Evolutionary conservation across 371 early-diverging fungal species (phyloP), one percentile per base, ranked within the genome.

Genomic region (Mucor velutinosus): DNA sequence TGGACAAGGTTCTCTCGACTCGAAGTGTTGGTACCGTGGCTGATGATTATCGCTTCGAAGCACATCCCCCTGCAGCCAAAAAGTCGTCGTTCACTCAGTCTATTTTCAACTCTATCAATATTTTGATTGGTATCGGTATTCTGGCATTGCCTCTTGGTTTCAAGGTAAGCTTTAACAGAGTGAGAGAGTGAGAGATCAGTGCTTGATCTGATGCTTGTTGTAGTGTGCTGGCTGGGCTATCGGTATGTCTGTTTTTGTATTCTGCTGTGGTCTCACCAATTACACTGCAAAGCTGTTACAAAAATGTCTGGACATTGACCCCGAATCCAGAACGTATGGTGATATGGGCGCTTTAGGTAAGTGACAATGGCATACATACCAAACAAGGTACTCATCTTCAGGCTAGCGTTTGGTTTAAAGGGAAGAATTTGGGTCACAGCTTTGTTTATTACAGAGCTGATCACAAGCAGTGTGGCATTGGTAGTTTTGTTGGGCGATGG

Each of bases 241-340:
- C 17, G 92, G 93, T 6, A 21, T 88, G 7, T 51, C 67, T 12
- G 71, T 91, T 29, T 80, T 93, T 67, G 41, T 75, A 0, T 75
- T 87, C 30, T 91, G 87, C 65, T 80, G 82, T 21, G 66, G 82
- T 4, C 63, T 88, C 41, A 87, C 89, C 29, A 83, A 82, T 49
- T 85, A 88, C 60, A 91, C 92, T 0, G 93, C 90, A 39, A 89
- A 85, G 67, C 33, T 91, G 14, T 69, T 93, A 7, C 83, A 75
- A 10, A 80, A 84, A 69, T 90, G 90, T 71, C 65, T 93, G 69
- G 81, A 86, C 25, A 68, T 70, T 43, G 75, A 80, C 58, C 77
- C 76, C 14, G 75, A 76, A 29, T 78, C 82, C n/a, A 67, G 69
- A 17, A 88, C 88, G 10, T 91, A 89, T 76, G 87, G 89, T 27